These are phyloP conservation scores for Lophiotrema nucula DNA, from an alignment of 495 filamentous ascomycete species.

Conservation along the genomic window DNA sequence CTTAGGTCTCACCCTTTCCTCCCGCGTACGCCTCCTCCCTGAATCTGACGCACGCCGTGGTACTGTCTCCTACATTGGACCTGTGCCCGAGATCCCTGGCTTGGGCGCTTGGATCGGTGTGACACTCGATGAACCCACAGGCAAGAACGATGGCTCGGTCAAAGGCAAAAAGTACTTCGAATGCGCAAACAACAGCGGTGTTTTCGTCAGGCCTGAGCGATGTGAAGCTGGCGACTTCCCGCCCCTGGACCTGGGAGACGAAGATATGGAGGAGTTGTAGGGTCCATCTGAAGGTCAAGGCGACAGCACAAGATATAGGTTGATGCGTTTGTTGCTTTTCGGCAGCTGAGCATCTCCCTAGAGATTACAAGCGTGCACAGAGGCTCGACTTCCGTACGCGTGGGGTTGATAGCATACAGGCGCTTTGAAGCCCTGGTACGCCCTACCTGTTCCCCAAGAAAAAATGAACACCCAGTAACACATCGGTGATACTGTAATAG, in stretches of 20 bases:
- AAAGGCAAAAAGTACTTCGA: slow-evolving; percentile 75
- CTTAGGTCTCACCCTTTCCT: slow-evolving; percentile 56
- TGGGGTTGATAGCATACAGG: no score
- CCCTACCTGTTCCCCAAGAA: no score
- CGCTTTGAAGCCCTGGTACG: no score
- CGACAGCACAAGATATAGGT: no score
- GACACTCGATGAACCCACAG: slow-evolving; percentile 79
- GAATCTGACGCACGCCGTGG: slow-evolving; percentile 71
- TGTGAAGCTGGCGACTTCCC: slow-evolving; percentile 85
- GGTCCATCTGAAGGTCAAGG: no score
- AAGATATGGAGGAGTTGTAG: slow-evolving; percentile 82
- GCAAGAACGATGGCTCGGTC: slow-evolving; percentile 87
- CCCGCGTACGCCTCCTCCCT: slow-evolving; percentile 60
- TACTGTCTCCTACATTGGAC: slow-evolving; percentile 78
- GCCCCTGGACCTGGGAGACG: slow-evolving; percentile 54
- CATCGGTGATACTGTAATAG: no score
- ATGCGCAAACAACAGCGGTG: slow-evolving; percentile 69
- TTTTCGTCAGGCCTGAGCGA: slow-evolving; percentile 86
- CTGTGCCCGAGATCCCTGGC: slow-evolving; percentile 75
- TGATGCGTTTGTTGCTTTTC: no score
- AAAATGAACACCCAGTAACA: no score
- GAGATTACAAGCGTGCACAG: no score
- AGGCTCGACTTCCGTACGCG: no score
- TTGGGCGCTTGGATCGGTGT: slow-evolving; percentile 78
- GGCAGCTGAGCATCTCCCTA: no score